Evolutionary conservation across 805 yeast genomes (phyloP).

Genomic region (Saccharomycopsis capsularis): DNA sequence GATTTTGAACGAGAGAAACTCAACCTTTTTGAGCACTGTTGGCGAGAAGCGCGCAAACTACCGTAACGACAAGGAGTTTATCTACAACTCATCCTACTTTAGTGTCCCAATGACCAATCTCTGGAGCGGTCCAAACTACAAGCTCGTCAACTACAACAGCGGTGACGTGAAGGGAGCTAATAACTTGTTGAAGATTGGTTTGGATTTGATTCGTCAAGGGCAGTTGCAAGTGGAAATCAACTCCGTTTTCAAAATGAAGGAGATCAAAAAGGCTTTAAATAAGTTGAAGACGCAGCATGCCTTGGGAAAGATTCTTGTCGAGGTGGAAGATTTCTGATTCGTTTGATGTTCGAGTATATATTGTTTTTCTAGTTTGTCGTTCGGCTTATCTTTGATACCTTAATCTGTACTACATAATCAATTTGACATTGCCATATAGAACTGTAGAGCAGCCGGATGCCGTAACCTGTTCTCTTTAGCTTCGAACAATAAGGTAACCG

Average conservation of each 20-base stretch:
- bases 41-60: conserved; percentile 52
- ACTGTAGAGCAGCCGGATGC: too few species aligned
- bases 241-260: conserved; percentile 47
- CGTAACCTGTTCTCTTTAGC: too few species aligned
- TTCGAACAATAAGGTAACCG: too few species aligned
- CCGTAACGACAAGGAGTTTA: conserved; percentile 23
- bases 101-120: not conserved
- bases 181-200: conserved; percentile 37
- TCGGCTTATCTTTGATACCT: too few species aligned
- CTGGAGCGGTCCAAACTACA: conserved; percentile 25
- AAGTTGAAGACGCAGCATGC: conserved; percentile 45
- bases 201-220: conserved; percentile 40
- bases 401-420: too few species aligned
- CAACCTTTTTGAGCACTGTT: conserved; percentile 49
- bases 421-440: too few species aligned
- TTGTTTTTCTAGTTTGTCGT: not conserved
- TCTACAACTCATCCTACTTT: conserved; percentile 6
- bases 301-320: conserved; percentile 61
- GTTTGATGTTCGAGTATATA: too few species aligned
- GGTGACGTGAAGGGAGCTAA: conserved; percentile 24
- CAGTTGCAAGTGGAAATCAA: conserved; percentile 47
- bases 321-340: conserved; percentile 37
- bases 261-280: conserved; percentile 47
- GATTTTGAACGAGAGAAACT: conserved; percentile 23
- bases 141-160: conserved; percentile 31